These are phyloP conservation scores for Nemania sp. DNA, from an alignment of 2,329 filamentous ascomycete species.

Conservation along the genomic window DNA sequence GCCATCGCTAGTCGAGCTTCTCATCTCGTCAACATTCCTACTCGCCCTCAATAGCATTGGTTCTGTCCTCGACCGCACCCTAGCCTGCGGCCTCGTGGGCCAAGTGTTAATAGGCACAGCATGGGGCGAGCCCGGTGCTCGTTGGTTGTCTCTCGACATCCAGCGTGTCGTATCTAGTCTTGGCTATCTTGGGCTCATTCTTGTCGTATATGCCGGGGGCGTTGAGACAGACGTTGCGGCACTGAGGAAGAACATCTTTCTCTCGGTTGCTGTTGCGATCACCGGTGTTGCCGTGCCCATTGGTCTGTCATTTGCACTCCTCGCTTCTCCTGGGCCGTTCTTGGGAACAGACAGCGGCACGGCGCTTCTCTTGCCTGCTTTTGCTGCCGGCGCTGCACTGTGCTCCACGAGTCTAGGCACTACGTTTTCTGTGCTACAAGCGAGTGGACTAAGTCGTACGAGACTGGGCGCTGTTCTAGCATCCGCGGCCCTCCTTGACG, in stretches of 20 bases:
- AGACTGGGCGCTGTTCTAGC: conserved; percentile 72
- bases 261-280: conserved; percentile 72
- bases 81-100: conserved; percentile 79
- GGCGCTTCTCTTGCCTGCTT: conserved; percentile 66
- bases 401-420: conserved; percentile 54
- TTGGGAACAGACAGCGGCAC: conserved; percentile 51
- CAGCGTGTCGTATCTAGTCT: conserved; percentile 67
- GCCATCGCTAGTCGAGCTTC: conserved; percentile 68
- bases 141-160: conserved; percentile 64
- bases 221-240: conserved; percentile 65
- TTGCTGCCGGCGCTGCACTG: conserved; percentile 50
- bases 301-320: conserved; percentile 35
- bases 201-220: conserved; percentile 75
- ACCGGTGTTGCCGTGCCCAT: conserved; percentile 67
- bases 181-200: conserved; percentile 79
- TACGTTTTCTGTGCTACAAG: conserved; percentile 66
- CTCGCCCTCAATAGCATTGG: conserved; percentile 71
- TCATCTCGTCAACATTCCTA: conserved; percentile 72
- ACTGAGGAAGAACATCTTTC: conserved; percentile 68
- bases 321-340: conserved; percentile 24
- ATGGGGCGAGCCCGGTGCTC: conserved; percentile 75
- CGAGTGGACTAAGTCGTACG: conserved; percentile 57
- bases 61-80: conserved; percentile 65
- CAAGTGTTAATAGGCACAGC: conserved; percentile 78
- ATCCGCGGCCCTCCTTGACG: conserved; percentile 84